Evolutionary conservation across 768 basidiomycete species (phyloP), one percentile per base, ranked within the genome.

Genomic region (Tylopilus subfusipes): DNA sequence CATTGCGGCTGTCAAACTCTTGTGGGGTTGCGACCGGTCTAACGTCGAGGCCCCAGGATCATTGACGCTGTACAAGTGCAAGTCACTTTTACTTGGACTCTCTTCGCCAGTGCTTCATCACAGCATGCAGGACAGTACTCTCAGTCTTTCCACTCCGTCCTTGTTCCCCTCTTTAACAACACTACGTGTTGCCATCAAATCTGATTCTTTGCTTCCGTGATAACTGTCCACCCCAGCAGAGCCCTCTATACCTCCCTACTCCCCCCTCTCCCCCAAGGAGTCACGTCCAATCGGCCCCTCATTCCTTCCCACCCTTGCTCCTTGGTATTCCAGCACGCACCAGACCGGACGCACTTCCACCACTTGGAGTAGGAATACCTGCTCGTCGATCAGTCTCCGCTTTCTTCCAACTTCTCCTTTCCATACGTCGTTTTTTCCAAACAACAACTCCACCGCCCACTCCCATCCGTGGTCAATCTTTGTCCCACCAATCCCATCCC

Each of bases 391-490:
- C 1, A 68, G 58, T 42, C 56, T 67, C 22, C 34, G 63, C 45
- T 53, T 68, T 24, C 64, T 66, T 24, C 62, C 72, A 14, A 58
- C 69, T 4, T 72, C 74, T 36, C 72, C 73, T 6, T 68, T 71
- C 16, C 64, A 63, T 12, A 34, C 60, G 0, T 64, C 73, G 5
- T 68, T 68, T 34, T 44, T 54, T 29, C 27, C 58, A 1, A 58
- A 48, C 13, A 62, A 46, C 33, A 4, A 43, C 18, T n/a, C n/a
- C n/a, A 5, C 42, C 4, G 24, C 59, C 1, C 69, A 70, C 48
- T 60, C 63, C 9, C 69, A 70, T 3, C 65, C 68, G 8, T 64
- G 72, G 4, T 69, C 72, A 8, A 71, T 72, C 27, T 70, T 65
- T 49, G 22, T 57, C 16, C 67, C 67, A 1, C 42, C 61, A 6